Base-by-base conservation (phyloP, 805 yeast species). In the Candida ascalaphidarum region DNA sequence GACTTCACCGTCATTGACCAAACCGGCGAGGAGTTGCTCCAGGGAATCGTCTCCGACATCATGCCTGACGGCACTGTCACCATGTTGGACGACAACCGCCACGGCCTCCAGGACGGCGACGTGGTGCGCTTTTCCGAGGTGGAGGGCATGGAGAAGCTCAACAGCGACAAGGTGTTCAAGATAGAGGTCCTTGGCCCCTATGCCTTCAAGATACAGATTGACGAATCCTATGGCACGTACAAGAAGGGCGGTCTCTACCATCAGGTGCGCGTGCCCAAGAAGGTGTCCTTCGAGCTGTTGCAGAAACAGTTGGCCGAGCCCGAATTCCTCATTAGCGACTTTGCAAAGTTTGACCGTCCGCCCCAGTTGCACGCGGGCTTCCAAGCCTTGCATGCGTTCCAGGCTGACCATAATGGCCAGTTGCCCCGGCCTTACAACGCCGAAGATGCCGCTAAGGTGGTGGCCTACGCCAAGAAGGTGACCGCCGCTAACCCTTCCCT, bases 171-270 rank as follows among this genome's bases (percentile, higher is more conserved):
- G 31, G 70, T 85, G 11, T 75, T 66, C 50, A 80, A 81, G 49
- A 73, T 92, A 29, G 80, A 77, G 48, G 96, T 86, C 2, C 65
- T 81, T 35, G 98, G 97, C 11, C 98, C 98, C n/a, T 86, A 73
- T 50, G 94, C 96, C 3, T 92, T 82, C 66, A 77, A 74, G 48
- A 74, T 89, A 34, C 68, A 74, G 31, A 63, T 73, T 33, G 72
- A 70, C 37, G 61, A 62, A 14, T 41, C 55, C 15, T 64, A 58
- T 55, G 95, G 88, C 14, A 54, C 64, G 2, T 92, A 85, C 49
- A 54, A 61, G 29, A 77, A 75, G 46, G 95, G 96, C 27, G 99
- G 99, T 38, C 64, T 83, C 27, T 92, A 83, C 64, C 81, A 86
- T 14, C 94, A 92, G 60, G 95, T 89, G 26, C 88, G 88, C 60